Conservation (phyloP, 169 alveolate species). For the Perkinsus marinus region DNA sequence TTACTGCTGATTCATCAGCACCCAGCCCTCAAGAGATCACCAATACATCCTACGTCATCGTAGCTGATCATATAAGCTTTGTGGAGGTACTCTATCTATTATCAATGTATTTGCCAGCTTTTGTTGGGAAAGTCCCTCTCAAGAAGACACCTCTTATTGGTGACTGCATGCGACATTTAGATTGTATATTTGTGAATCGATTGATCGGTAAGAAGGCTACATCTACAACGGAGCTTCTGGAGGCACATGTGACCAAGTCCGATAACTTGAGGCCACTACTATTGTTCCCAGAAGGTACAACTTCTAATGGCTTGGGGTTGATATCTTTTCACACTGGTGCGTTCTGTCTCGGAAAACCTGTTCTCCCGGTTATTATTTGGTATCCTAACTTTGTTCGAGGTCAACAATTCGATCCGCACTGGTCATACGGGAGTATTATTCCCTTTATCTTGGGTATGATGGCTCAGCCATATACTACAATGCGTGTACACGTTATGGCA, state of each 20-base stretch:
- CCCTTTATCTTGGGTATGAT: background rate
- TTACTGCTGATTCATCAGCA: background rate
- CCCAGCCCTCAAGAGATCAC: background rate
- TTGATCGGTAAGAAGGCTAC: background rate
- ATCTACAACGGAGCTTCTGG: background rate
- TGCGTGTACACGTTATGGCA: background rate
- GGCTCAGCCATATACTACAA: background rate
- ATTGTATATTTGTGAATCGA: background rate
- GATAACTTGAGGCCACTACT: constrained; percentile 10
- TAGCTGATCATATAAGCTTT: background rate
- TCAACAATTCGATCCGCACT: background rate
- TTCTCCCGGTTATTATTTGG: constrained; percentile 19
- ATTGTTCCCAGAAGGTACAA: constrained; percentile 63
- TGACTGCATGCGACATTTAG: background rate
- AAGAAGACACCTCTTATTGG: background rate
- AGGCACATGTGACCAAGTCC: background rate
- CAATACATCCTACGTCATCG: background rate
- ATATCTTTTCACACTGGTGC: constrained; percentile 57
- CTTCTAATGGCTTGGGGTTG: constrained; percentile 46
- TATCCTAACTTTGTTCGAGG: background rate
- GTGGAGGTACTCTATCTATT: background rate
- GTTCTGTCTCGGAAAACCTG: constrained; percentile 34
- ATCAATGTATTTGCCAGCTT: background rate
- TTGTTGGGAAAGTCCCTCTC: background rate
- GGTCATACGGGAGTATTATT: background rate